Evolutionary conservation across 768 basidiomycete species (phyloP).

Genomic region (Pleurotus giganteus): DNA sequence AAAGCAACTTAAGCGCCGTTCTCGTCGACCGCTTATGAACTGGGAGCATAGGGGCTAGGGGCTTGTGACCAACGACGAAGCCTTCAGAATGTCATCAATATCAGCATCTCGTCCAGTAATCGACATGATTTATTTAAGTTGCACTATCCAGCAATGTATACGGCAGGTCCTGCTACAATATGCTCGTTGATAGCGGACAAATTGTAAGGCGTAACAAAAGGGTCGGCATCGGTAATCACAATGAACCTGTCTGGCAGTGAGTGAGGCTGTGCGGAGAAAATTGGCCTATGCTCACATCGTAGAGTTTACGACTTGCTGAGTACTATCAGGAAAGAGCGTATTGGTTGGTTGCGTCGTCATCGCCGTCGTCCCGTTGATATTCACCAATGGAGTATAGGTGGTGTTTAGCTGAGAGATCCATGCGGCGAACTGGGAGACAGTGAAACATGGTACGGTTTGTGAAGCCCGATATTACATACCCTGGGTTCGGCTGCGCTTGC

Average conservation of each 20-base stretch:
- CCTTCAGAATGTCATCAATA: not conserved
- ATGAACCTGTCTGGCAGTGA: conserved; percentile 50
- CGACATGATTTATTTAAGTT: not conserved
- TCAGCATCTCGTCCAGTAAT: too few relatives aligned
- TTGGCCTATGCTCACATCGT: conserved; percentile 35
- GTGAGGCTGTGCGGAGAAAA: not conserved
- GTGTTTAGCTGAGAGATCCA: conserved; percentile 64
- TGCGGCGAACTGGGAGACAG: conserved; percentile 40
- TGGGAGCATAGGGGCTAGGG: too few relatives aligned
- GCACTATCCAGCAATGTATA: conserved; percentile 43
- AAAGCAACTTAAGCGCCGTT: too few relatives aligned
- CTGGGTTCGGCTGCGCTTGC: conserved; percentile 41
- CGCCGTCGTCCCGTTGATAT: conserved; percentile 41
- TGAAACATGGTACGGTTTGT: not conserved
- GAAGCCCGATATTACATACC: conserved; percentile 20
- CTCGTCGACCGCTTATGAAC: too few relatives aligned
- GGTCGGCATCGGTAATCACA: conserved; percentile 44
- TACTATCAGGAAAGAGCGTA: conserved; percentile 38
- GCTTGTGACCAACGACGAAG: not conserved
- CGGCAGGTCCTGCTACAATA: conserved; percentile 54
- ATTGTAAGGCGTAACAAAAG: conserved; percentile 59
- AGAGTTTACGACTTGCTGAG: conserved; percentile 46
- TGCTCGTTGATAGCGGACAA: conserved; percentile 47
- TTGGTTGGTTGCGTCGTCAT: conserved; percentile 48
- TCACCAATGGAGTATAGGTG: conserved; percentile 50